Evolutionary conservation across 768 basidiomycete species (phyloP).

Genomic region (Podaxis sp.): DNA sequence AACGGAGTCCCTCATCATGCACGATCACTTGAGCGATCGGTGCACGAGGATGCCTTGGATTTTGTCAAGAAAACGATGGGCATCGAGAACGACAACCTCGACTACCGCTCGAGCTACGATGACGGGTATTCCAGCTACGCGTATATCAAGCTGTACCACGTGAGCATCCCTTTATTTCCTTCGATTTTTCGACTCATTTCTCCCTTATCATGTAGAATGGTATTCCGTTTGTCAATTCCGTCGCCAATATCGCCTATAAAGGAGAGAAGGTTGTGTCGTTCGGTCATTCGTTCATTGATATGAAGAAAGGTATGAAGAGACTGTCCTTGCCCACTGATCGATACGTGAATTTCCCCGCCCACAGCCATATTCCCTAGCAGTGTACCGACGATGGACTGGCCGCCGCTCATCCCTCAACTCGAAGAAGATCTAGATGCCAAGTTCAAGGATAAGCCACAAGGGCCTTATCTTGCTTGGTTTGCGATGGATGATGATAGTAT

Average conservation of each 20-base stretch:
- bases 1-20: background rate
- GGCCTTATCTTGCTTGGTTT: slow-evolving; percentile 37
- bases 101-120: background rate
- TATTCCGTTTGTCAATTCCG: slow-evolving; percentile 33
- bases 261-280: slow-evolving; percentile 29
- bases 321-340: slow-evolving; percentile 19
- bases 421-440: slow-evolving; percentile 28
- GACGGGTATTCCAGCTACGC: slow-evolving; percentile 9
- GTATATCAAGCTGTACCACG: slow-evolving; percentile 10
- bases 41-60: slow-evolving; percentile 2
- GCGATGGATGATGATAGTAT: slow-evolving; percentile 32
- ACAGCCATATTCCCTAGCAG: slow-evolving; percentile 29
- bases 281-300: slow-evolving; percentile 30
- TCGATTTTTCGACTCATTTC: background rate
- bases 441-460: slow-evolving; percentile 33
- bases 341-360: background rate
- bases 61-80: background rate
- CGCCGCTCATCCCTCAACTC: slow-evolving; percentile 30
- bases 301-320: slow-evolving; percentile 24
- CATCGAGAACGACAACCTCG: slow-evolving; percentile 1
- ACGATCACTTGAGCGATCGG: background rate
- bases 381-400: slow-evolving; percentile 30
- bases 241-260: slow-evolving; percentile 35
- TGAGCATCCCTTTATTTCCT: background rate
- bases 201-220: slow-evolving; percentile 25